phyloP scores from a whole-genome alignment of 176 grass and related monocot genomes.

The Otatea glauca region DNA sequence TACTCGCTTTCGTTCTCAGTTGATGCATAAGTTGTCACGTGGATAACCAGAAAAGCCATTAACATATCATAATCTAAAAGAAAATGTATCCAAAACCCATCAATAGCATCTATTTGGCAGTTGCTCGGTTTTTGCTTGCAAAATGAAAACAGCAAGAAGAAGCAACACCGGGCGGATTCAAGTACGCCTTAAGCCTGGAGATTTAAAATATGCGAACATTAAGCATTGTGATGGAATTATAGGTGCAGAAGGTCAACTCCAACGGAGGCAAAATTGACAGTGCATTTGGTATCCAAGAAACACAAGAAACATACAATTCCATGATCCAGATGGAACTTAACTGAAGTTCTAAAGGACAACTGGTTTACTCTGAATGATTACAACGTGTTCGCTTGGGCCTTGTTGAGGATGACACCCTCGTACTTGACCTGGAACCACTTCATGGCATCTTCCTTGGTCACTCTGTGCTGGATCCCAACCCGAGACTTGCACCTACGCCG shows the following conservation, averaged over 20 bases:
- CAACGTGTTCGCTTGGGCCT: constrained; percentile 45
- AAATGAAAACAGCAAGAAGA: not conserved
- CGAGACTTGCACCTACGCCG: constrained; percentile 63
- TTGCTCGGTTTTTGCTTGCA: not conserved
- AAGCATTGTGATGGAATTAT: constrained; percentile 9
- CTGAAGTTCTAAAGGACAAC: constrained; percentile 4
- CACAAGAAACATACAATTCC: constrained; percentile 46
- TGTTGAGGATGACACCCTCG: constrained; percentile 73
- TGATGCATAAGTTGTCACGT: not conserved
- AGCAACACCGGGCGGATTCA: not conserved
- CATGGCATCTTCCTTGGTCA: constrained; percentile 73
- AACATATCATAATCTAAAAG: no score
- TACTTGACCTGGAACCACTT: constrained; percentile 84
- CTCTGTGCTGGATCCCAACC: constrained; percentile 63
- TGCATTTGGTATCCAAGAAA: constrained; percentile 37
- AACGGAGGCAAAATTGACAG: constrained; percentile 42
- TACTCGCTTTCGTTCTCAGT: not conserved
- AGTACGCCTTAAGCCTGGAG: not conserved
- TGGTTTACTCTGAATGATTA: not conserved
- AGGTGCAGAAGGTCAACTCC: constrained; percentile 16
- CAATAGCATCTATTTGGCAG: not conserved
- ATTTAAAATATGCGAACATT: constrained; percentile 21
- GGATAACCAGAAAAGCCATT: not conserved
- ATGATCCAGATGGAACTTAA: constrained; percentile 21
- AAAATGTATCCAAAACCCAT: not conserved